Evolutionary conservation across 352 stramenopile genomes (phyloP).

Genomic region (Globisporangium spinosum): DNA sequence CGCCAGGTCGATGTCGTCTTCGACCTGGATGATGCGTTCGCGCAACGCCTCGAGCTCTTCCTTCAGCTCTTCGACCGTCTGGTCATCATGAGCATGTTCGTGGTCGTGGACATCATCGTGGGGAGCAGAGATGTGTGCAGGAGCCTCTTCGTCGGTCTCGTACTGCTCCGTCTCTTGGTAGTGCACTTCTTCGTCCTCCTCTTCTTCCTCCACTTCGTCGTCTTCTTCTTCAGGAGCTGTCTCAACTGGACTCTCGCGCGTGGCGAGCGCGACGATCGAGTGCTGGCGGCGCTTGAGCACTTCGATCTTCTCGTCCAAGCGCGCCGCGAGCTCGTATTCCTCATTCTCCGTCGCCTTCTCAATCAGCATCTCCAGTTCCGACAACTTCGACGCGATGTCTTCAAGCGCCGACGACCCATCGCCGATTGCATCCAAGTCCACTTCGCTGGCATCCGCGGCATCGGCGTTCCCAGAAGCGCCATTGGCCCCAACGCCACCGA

Average conservation of each 20-base stretch:
- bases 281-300: conserved; percentile 46
- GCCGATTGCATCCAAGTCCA: conserved; percentile 24
- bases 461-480: conserved; percentile 7
- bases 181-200: conserved; percentile 29
- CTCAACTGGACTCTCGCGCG: conserved; percentile 15
- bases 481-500: neutral
- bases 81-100: conserved; percentile 7
- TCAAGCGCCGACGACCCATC: conserved; percentile 38
- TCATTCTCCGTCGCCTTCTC: conserved; percentile 77
- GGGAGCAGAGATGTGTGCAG: neutral
- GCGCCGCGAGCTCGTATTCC: conserved; percentile 76
- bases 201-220: conserved; percentile 24
- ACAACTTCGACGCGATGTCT: conserved; percentile 55
- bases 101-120: neutral
- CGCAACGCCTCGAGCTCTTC: conserved; percentile 43
- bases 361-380: conserved; percentile 61
- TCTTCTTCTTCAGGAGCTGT: conserved; percentile 8
- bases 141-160: neutral
- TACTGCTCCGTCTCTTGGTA: conserved; percentile 22
- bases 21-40: conserved; percentile 47
- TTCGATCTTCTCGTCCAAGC: conserved; percentile 73
- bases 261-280: conserved; percentile 32
- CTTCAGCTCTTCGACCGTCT: conserved; percentile 32
- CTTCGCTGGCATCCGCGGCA: conserved; percentile 10
- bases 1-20: conserved; percentile 61